Evolutionary conservation across 1,284 basidiomycete species (phyloP), one percentile per base, ranked within the genome.

Genomic region (Cryptococcus sp.): DNA sequence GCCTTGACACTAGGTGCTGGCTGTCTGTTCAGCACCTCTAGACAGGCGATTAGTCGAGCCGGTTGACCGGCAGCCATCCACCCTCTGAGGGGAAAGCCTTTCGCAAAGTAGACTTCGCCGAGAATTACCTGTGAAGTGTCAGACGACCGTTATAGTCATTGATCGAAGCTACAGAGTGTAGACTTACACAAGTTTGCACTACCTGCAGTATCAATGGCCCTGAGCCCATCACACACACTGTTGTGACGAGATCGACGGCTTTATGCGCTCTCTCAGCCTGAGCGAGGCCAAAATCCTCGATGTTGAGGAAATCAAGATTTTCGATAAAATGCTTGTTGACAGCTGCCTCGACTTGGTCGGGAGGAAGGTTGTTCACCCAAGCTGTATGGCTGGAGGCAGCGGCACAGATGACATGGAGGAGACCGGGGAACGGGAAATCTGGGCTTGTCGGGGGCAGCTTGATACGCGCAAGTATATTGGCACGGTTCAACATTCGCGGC

Each of bases 401-500:
- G 4, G 80, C 78, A 54, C 78, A 78, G 34, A 82, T 79, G 38
- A 77, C 75, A 59, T 82, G 80, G 3, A 82, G 68, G 0, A 82
- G 64, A 1, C 74, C 69, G 0, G 74, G 60, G 55, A 79, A 76
- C 8, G 80, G 81, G 65, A 81, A 82, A 13, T 73, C 64, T 3
- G 59, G 46, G 41, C 77, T 70, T 1, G 71, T 70, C 0, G 81
- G 80, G 1, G 80, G 73, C 16, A 80, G 71, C n/a, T 70, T 64
- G 55, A 81, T 67, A 5, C 77, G 69, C 11, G 70, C 40, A 45
- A 80, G 64, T 52, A 82, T 73, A 5, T 67, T 67, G 4, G 67
- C 59, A 11, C 70, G 67, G 61, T 80, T 75, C 46, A 81, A 58
- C 46, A 80, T 75, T 22, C 74, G 72, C 16, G 72, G 68, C 13